Base-by-base conservation (phyloP, 2,329 filamentous ascomycete species). In the Colletotrichum chlorophyti region DNA sequence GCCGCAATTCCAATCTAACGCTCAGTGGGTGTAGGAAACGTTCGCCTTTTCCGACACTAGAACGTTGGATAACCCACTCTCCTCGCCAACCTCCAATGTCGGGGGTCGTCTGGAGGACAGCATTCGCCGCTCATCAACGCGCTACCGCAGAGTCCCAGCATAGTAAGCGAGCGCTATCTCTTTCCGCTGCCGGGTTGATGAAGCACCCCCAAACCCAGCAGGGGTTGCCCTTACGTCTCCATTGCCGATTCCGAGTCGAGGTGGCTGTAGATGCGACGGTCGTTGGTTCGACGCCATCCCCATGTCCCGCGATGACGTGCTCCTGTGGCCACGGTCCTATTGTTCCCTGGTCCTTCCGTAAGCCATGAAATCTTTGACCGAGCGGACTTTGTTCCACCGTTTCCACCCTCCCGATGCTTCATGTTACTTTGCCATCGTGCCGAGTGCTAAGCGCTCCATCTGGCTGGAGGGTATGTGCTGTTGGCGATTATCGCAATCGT, bases 271-370 rank as follows among this genome's bases (percentile, higher is more conserved):
- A 53, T 35, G 52, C 52, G 15, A 41, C 26, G 29, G n/a, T 9
- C 17, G n/a, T 4, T 41, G 11, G 50, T 29, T 31, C 26, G 26
- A 37, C 50, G 29, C 31, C 55, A n/a, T 24, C 49, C 38, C 35
- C 43, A 34, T 43, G 31, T 49, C 37, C 37, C 34, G 37, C 55
- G 23, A 59, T 59, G 55, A 54, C 55, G 55, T 54, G 55, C 50
- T 42, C 34, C 14, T 26, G 21, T 35, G 34, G 24, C 40, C 29
- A 21, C 24, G 24, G 12, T 24, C 37, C 26, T 17, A 31, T 29
- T 26, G n/a, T 19, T 21, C 27, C 19, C 1, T 23, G 9, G 12
- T 35, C n/a, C n/a, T 15, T 19, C 23, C n/a, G 17, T 23, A 40
- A 12, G 29, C 14, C n/a, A 4, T 26, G 29, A 47, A 34, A 48